Evolutionary conservation across 2,329 filamentous ascomycete genomes (phyloP), one percentile per base, ranked within the genome.

Genomic region (Aspergillus terreus): DNA sequence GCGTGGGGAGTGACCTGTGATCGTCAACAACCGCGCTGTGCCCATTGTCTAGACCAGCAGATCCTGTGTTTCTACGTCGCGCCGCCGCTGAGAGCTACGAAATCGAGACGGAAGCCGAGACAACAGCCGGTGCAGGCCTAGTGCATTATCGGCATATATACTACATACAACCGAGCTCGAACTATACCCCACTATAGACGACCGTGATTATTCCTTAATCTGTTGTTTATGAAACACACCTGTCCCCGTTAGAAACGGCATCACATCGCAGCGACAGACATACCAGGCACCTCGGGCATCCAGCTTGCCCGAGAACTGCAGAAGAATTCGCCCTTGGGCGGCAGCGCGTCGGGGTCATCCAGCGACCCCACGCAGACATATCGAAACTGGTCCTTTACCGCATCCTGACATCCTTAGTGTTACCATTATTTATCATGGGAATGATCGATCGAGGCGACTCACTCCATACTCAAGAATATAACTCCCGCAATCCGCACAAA

Each of bases 311-410:
- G 66, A 36, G 69, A 61, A 47, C 71, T 78, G 61, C 77, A 80
- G 56, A 80, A 82, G 65, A 82, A 82, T 55, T 82, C 78, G 0
- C 78, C 79, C 58, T 80, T 81, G 0, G 78, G 78, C 5, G 77
- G 75, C 9, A 81, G 61, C 46, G 64, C 69, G 12, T 77, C 75
- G 0, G 74, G 75, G 17, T 78, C 69, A 50, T 82, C 78, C 4
- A 82, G 63, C 0, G 77, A 77, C 1, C 79, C 78, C 38, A 78
- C 74, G 15, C 73, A 75, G 9, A 78, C 71, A 57, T 77, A 75
- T 27, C 67, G 68, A 50, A 66, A 74, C 7, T 62, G 58, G 44
- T 65, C 56, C 53, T 70, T 70, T 11, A 58, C 68, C 23, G 57
- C 54, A 12, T 67, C 65, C 67, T 69, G 4, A 30, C 12, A 15